phyloP scores from a whole-genome alignment of 306 rosid genomes.

The Luffa acutangula region DNA sequence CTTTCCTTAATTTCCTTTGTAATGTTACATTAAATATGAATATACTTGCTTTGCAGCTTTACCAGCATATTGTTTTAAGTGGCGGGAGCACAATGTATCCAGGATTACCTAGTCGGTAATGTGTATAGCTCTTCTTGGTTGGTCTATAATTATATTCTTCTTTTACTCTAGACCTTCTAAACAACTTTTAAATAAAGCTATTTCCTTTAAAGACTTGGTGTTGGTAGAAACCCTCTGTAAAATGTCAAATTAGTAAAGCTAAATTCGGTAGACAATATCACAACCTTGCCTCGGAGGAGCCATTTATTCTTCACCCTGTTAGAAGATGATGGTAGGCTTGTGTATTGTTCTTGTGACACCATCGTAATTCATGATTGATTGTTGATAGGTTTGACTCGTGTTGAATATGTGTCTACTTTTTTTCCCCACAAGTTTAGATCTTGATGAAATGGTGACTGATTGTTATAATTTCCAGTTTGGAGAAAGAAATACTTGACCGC shows the following conservation, averaged over 20 bases:
- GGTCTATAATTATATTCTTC: constrained; percentile 6
- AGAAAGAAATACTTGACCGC: constrained; percentile 88
- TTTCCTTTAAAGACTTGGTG: background rate
- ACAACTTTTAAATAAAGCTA: background rate
- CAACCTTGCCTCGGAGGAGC: background rate
- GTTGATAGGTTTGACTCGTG: background rate
- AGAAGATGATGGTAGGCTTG: background rate
- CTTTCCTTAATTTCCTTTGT: background rate
- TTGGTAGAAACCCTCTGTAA: background rate
- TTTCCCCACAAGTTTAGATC: background rate
- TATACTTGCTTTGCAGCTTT: constrained; percentile 53
- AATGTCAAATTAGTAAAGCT: background rate
- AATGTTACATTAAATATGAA: background rate
- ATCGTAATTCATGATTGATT: background rate
- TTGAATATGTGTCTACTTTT: background rate
- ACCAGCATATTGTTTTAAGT: constrained; percentile 96
- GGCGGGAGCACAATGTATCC: constrained; percentile 99
- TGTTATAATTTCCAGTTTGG: constrained; percentile 56
- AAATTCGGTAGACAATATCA: background rate
- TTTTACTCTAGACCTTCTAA: background rate
- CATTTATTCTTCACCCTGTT: background rate
- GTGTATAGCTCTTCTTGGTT: constrained; percentile 12
- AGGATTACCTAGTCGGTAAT: constrained; percentile 97
- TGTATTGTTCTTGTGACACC: background rate
- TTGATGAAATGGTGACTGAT: background rate